phyloP scores from a whole-genome alignment of 2,329 filamentous ascomycete genomes.

The Elsinoe arachidis region DNA sequence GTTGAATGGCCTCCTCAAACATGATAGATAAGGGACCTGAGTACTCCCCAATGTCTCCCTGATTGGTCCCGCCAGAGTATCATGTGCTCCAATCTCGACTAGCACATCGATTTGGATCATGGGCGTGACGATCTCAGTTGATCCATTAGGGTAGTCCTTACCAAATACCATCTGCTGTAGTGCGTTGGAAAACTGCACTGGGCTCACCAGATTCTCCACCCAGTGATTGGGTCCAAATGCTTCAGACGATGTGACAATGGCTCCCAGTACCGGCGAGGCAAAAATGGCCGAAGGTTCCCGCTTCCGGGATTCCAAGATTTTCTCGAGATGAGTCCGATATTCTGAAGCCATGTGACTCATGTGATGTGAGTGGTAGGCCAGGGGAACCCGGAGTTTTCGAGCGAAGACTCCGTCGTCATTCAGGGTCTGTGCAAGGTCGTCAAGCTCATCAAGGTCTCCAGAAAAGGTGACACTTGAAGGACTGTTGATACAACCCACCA shows the following conservation, averaged over 20 bases:
- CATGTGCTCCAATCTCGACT: not conserved
- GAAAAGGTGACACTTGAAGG: constrained; percentile 37
- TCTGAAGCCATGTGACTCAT: not conserved
- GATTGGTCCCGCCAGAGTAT: not conserved
- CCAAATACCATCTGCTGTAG: not conserved
- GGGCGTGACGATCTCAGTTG: too few species aligned
- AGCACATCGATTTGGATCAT: not conserved
- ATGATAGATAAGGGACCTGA: not conserved
- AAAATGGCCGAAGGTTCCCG: too few species aligned
- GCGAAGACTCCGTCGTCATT: constrained; percentile 31
- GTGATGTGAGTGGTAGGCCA: constrained; percentile 30
- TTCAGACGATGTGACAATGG: not conserved
- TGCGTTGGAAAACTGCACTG: not conserved
- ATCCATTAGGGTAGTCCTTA: too few species aligned
- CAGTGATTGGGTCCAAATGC: not conserved
- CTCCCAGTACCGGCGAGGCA: not conserved
- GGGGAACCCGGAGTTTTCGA: constrained; percentile 33
- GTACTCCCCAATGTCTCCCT: not conserved
- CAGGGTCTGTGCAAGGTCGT: constrained; percentile 24
- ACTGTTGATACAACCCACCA: constrained; percentile 30
- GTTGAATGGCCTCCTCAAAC: not conserved
- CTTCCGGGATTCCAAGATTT: too few species aligned
- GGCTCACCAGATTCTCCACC: not conserved
- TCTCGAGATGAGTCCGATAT: not conserved
- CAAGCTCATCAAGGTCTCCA: constrained; percentile 34